phyloP scores from a whole-genome alignment of 768 basidiomycete species.

The Termitomyces sp. region DNA sequence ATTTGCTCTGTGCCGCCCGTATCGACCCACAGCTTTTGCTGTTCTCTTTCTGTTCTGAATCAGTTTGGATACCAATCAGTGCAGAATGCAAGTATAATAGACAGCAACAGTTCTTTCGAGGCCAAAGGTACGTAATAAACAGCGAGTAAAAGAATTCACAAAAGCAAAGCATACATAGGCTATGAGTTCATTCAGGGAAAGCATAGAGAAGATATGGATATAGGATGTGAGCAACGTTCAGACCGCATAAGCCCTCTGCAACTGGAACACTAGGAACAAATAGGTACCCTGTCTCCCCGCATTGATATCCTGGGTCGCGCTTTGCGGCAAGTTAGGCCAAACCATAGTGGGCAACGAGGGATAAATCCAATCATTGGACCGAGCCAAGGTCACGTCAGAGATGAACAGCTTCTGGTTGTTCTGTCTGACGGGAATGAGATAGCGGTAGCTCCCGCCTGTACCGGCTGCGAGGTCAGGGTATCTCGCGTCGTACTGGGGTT shows the following conservation, averaged over 20 bases:
- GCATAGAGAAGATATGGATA: background rate
- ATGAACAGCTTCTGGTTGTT: background rate
- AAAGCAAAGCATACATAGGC: no score
- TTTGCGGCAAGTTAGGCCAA: background rate
- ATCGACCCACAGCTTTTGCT: no score
- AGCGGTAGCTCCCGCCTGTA: background rate
- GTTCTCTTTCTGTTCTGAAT: no score
- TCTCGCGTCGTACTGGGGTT: background rate
- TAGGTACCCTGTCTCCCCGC: background rate
- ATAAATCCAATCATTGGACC: background rate
- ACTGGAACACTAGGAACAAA: background rate
- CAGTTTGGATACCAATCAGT: no score
- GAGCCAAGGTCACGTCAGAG: background rate
- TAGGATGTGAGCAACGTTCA: background rate
- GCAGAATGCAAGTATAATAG: no score
- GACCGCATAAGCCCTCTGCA: conserved; percentile 1
- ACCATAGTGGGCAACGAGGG: background rate
- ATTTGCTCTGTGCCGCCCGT: no score
- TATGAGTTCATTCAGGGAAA: background rate
- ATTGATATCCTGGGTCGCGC: conserved; percentile 2
- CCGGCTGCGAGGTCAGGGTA: conserved; percentile 4
- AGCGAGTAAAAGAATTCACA: no score
- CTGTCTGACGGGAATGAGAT: conserved; percentile 1
- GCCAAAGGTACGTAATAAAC: no score
- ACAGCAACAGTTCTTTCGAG: no score